Evolutionary conservation across 2,329 filamentous ascomycete species (phyloP), one percentile per base, ranked within the genome.

Genomic region (Chaetothyriales sp.): DNA sequence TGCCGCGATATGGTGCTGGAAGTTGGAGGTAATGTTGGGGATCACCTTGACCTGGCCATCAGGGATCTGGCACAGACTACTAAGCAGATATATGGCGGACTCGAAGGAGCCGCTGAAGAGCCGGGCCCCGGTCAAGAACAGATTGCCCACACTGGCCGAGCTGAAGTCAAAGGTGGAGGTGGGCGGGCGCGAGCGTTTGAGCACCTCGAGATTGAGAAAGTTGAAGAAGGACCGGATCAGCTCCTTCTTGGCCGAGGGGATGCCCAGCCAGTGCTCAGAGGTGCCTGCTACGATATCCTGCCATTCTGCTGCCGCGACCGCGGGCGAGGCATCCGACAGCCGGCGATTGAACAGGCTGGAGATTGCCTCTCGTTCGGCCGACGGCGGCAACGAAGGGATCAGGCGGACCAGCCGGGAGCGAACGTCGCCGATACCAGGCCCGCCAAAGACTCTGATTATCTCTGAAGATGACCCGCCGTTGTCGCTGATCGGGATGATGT

Each of bases 381-480:
- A 73, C 18, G 75, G 73, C 8, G 66, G 66, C 18, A 68, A 69
- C 54, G 81, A 77, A 1, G 90, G 90, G 55, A 96, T 95, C 47
- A 96, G 76, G 18, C 92, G 84, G 51, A 96, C 88, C 4, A 96
- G 77, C 59, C 92, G 83, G 66, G 82, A 86, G 64, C 84, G 74
- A 22, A 88, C 77, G 68, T 89, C 84, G 51, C 84, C 84, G 61
- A 88, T 75, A 2, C 90, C 90, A 57, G 90, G 90, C 1, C 92
- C 92, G 12, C 90, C 92, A 68, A 96, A 92, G 36, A 96, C 88
- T 36, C 92, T 78, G 58, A 95, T 94, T 61, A 95, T 73, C 70
- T 96, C 90, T 44, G 86, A 94, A 2, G 88, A 93, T 60, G 86
- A 93, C 42, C 90, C 90, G 47, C 90, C 90, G 67, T 96, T 96